Evolutionary conservation across 2,329 filamentous ascomycete genomes (phyloP), one percentile per base, ranked within the genome.

Genomic region (Aciculosporium take): DNA sequence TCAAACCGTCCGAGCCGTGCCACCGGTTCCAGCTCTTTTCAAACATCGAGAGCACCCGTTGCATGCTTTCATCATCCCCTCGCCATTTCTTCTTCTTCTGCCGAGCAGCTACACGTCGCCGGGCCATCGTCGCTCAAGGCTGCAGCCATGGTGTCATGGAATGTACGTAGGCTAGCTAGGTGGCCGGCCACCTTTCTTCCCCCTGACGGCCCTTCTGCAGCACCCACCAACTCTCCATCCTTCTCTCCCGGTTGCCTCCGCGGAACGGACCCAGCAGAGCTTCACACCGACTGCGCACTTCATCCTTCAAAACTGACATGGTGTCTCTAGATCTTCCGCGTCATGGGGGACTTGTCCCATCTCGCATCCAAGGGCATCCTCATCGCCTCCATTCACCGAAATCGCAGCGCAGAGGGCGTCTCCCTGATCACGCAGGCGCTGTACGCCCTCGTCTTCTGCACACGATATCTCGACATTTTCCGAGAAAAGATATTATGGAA

Each of bases 381-480:
- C 52, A 86, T 95, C 64, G 84, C 80, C 66, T 79, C 87, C 42
- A 94, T 95, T 54, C 86, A 94, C 63, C 75, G 76, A 50, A 94
- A 95, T 57, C 75, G 75, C 56, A 91, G 83, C 59, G 83, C 87
- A 37, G 87, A 94, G 69, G 86, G 88, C 45, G 83, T 95, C 46
- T 94, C 87, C 20, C 78, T 94, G 56, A 84, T 96, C 54, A 94
- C 84, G 1, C 89, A 96, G 62, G 72, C 79, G 42, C 77, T 95
- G 49, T 96, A 96, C 64, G 77, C 81, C 42, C 59, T 81, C 48
- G 88, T 96, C 44, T 96, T 95, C 65, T 69, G 79, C 54, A 80
- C 85, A 4, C 78, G 89, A 46, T 96, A 96, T 63, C 74, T 89
- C 48, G 84, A 95, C 58, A 67, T 95, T 49, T 85, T 93, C 57